These are phyloP conservation scores for Thymus quinquecostatus DNA, from an alignment of 257 asterid genomes.

Conservation along the genomic window DNA sequence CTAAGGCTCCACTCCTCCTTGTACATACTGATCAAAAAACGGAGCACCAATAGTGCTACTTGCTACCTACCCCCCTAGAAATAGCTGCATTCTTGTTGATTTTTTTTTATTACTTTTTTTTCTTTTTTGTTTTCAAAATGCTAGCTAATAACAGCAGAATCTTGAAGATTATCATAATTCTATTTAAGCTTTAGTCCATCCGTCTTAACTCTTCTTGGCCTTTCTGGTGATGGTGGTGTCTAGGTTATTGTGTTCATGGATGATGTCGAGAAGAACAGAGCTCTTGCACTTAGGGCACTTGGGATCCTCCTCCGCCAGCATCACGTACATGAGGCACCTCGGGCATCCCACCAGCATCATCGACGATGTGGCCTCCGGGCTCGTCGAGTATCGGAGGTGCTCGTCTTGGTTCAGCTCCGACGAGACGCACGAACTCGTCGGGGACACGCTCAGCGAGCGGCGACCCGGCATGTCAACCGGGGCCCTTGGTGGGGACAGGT, in stretches of 20 bases:
- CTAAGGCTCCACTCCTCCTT: constrained; percentile 59
- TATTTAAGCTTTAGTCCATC: not conserved
- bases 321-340: constrained; percentile 88
- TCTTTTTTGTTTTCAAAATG: not conserved
- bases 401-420: constrained; percentile 64
- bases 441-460: constrained; percentile 39
- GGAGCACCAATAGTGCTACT: constrained; percentile 18
- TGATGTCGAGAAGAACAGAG: constrained; percentile 72
- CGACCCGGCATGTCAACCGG: not conserved
- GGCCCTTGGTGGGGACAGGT: constrained; percentile 56
- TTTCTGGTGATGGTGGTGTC: constrained; percentile 32
- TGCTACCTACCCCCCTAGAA: constrained; percentile 4
- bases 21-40: not conserved
- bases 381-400: constrained; percentile 3
- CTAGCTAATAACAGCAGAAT: not conserved
- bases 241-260: constrained; percentile 36
- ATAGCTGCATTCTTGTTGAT: not conserved
- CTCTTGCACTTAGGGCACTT: constrained; percentile 94
- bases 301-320: constrained; percentile 84
- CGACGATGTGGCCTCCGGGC: constrained; percentile 71
- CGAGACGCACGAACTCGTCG: constrained; percentile 65
- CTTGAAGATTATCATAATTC: not conserved
- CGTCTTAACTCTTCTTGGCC: constrained; percentile 32
- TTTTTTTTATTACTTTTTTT: not conserved
- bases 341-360: constrained; percentile 83